Conservation (phyloP, 441 rosid genomes). For the Croton laevigatus region DNA sequence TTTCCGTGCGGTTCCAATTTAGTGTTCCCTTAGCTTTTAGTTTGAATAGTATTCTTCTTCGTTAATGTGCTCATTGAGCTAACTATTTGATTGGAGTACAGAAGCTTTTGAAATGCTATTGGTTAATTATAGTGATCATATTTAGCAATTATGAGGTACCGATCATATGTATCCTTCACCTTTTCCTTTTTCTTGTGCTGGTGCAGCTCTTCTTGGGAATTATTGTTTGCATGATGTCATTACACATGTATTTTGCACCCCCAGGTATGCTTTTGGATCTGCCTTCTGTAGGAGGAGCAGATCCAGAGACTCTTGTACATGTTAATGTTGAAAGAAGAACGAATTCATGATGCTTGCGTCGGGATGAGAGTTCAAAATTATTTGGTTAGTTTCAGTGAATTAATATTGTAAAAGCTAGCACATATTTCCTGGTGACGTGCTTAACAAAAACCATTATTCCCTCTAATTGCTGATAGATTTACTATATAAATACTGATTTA, state of each 20-base stretch:
- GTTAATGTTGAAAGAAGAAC: slow-evolving; percentile 33
- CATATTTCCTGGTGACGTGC: not conserved
- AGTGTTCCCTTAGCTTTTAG: not conserved
- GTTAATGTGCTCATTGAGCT: not conserved
- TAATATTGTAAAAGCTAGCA: not conserved
- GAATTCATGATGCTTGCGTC: slow-evolving; percentile 20
- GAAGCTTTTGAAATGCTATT: not conserved
- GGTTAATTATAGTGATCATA: not conserved
- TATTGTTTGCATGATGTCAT: slow-evolving; percentile 76
- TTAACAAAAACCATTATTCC: not conserved
- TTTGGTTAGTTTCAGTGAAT: not conserved
- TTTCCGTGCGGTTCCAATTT: not conserved
- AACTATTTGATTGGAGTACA: not conserved
- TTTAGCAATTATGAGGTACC: slow-evolving; percentile 7
- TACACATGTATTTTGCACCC: slow-evolving; percentile 83
- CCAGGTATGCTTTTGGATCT: slow-evolving; percentile 55
- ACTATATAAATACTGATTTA: not conserved
- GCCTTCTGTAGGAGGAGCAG: slow-evolving; percentile 39
- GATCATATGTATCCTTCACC: slow-evolving; percentile 11
- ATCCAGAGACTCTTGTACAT: slow-evolving; percentile 48
- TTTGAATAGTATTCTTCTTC: not conserved
- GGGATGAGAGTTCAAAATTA: not conserved
- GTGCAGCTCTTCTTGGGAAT: slow-evolving; percentile 77
- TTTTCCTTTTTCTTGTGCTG: slow-evolving; percentile 2
- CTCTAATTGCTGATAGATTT: not conserved